Conservation (phyloP, 208 protist species). For the Trichomonas tenax region DNA sequence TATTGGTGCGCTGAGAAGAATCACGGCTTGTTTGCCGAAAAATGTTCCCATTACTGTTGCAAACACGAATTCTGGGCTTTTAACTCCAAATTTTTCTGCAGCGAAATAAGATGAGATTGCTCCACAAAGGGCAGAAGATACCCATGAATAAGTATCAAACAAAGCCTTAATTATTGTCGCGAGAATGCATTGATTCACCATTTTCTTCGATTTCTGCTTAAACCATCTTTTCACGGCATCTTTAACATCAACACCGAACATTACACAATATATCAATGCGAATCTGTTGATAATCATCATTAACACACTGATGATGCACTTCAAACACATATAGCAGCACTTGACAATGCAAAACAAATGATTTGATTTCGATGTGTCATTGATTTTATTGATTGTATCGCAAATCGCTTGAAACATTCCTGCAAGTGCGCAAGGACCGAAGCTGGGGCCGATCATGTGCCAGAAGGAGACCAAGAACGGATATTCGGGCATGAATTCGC, state of each 20-base stretch:
- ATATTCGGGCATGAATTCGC: not conserved
- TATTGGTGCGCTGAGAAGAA: not conserved
- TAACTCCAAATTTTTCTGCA: not conserved
- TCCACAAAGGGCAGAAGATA: not conserved
- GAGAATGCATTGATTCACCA: not conserved
- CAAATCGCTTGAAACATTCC: not conserved
- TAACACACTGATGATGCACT: not conserved
- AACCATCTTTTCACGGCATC: not conserved
- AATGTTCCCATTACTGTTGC: not conserved
- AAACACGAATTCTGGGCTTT: not conserved
- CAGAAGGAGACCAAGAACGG: not conserved
- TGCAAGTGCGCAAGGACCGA: not conserved
- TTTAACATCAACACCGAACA: not conserved
- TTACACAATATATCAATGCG: not conserved
- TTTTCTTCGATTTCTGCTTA: not conserved
- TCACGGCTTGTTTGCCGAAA: not conserved
- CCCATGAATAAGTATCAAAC: not conserved
- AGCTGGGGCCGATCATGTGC: not conserved
- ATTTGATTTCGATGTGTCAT: not conserved
- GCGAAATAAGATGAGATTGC: not conserved
- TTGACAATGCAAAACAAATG: not conserved
- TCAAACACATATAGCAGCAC: not conserved
- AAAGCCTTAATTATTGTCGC: not conserved
- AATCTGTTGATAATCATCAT: not conserved
- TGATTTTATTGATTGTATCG: not conserved